Percentiles rank a stretch among this genome's conserved stretches.
Evolutionary conservation across 192 early-diverging fungal species (phyloP).

Genomic region (Coemansia sp.): DNA sequence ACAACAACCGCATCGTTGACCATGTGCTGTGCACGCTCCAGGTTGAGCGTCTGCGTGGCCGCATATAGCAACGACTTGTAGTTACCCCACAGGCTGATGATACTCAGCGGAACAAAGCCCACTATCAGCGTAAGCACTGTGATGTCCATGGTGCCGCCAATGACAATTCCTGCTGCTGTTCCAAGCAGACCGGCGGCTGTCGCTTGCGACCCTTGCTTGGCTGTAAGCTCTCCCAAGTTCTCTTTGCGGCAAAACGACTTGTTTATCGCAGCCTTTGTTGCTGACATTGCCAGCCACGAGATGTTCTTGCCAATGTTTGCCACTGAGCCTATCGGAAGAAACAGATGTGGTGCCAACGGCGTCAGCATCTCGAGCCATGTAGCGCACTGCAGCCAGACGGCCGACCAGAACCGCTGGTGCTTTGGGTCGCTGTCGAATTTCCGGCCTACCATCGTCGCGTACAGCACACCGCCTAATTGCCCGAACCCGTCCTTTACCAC

Average conservation of each 20-base stretch:
- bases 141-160: slow-evolving; percentile 34
- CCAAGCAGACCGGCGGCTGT: slow-evolving; percentile 81
- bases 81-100: slow-evolving; percentile 66
- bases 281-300: slow-evolving; percentile 77
- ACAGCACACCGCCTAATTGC: slow-evolving; percentile 78
- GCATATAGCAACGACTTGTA: slow-evolving; percentile 56
- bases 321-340: slow-evolving; percentile 66
- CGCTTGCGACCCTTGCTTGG: slow-evolving; percentile 75
- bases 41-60: slow-evolving; percentile 32
- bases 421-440: slow-evolving; percentile 83
- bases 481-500: slow-evolving; percentile 90
- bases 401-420: slow-evolving; percentile 73
- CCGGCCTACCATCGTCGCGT: slow-evolving; percentile 69
- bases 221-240: slow-evolving; percentile 84
- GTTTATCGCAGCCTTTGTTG: slow-evolving; percentile 79
- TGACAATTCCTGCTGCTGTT: slow-evolving; percentile 53
- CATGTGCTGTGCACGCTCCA: slow-evolving; percentile 28
- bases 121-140: slow-evolving; percentile 44
- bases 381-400: slow-evolving; percentile 66
- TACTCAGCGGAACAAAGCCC: slow-evolving; percentile 66
- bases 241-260: slow-evolving; percentile 66
- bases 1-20: slow-evolving; percentile 10
- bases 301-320: slow-evolving; percentile 88
- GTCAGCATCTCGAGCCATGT: slow-evolving; percentile 75
- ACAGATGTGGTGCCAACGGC: slow-evolving; percentile 72